These are phyloP conservation scores for Trapa incisa DNA, from an alignment of 345 rosid species.

Conservation along the genomic window DNA sequence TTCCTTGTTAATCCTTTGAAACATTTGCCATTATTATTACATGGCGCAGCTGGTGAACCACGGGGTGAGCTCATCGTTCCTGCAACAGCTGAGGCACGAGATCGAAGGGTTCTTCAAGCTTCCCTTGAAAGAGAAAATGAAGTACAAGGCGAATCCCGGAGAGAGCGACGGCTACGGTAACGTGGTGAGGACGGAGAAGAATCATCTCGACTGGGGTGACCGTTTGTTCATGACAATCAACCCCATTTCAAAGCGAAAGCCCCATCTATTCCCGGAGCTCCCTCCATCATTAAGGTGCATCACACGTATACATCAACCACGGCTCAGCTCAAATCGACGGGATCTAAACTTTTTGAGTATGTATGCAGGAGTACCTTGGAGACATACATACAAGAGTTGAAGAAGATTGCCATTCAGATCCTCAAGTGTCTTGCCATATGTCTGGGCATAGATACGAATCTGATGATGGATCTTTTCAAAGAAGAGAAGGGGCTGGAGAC, in stretches of 20 bases:
- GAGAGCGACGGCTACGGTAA: constrained; percentile 11
- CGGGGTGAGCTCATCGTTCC: constrained; percentile 4
- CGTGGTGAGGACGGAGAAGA: constrained; percentile 11
- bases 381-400: constrained; percentile 14
- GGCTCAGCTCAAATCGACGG: too few species aligned
- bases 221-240: constrained; percentile 18
- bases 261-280: constrained; percentile 30
- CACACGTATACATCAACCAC: too few species aligned
- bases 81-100: constrained; percentile 5
- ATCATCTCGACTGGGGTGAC: constrained; percentile 24
- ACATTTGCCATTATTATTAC: neutral
- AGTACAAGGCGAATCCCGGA: constrained; percentile 4
- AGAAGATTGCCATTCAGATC: constrained; percentile 20
- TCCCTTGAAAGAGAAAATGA: constrained; percentile 9
- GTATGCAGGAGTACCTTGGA: constrained; percentile 18
- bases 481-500: constrained; percentile 28
- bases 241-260: constrained; percentile 18
- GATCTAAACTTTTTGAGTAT: too few species aligned
- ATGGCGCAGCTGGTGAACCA: constrained; percentile 3
- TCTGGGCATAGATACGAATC: constrained; percentile 11
- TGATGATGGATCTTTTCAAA: constrained; percentile 22
- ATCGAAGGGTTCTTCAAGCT: constrained; percentile 12
- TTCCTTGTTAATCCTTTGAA: too few species aligned
- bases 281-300: constrained; percentile 25
- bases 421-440: constrained; percentile 12